Conservation (phyloP, 2,329 filamentous ascomycete species). For the Massarina eburnea region DNA sequence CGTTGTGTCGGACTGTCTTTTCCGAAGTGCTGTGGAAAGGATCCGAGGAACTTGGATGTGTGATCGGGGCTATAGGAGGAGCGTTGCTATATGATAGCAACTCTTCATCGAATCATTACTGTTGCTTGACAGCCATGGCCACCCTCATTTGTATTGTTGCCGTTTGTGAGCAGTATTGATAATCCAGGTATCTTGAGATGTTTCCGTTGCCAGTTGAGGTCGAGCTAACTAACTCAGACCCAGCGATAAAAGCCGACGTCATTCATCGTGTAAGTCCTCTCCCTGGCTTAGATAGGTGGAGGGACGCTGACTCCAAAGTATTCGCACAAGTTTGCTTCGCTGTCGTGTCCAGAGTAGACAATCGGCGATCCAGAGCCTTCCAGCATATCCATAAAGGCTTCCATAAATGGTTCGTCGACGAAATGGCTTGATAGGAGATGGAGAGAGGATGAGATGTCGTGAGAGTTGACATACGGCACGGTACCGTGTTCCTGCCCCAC, state of each 20-base stretch:
- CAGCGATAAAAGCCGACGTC: neutral
- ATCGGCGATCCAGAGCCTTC: neutral
- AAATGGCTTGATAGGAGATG: neutral
- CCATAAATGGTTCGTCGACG: neutral
- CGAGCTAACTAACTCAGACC: no score
- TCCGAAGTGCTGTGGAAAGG: no score
- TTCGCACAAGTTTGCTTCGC: neutral
- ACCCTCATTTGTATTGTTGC: no score
- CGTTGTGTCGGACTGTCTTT: no score
- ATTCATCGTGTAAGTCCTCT: neutral
- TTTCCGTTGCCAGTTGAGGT: no score
- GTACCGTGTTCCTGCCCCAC: neutral
- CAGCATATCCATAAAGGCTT: neutral
- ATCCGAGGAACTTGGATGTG: no score
- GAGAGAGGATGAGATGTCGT: neutral
- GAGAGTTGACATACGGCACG: neutral
- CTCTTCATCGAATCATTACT: no score
- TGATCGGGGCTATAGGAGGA: no score
- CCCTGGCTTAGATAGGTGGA: neutral
- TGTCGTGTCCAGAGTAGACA: neutral
- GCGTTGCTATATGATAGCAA: no score
- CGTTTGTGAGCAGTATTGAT: no score
- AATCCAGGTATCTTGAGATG: no score
- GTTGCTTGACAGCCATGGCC: no score
- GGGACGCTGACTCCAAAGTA: neutral